A percentile compares a stretch with the other conserved stretches of the same genome.
Conservation (phyloP, 345 rosid species). For the Firmiana major region DNA sequence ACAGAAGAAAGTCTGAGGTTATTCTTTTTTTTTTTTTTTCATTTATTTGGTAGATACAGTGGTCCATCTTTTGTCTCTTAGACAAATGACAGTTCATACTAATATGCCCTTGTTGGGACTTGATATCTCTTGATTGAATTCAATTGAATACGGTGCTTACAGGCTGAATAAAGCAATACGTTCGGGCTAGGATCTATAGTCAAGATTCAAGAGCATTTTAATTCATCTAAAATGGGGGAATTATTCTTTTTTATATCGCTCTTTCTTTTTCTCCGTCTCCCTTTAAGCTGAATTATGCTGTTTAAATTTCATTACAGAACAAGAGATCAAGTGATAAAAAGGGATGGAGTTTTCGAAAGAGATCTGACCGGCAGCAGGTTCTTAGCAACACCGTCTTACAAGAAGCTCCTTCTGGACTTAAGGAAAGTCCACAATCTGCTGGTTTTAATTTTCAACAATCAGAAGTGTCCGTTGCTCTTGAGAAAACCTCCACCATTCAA, state of each 20-base stretch:
- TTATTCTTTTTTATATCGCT: background rate
- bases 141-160: background rate
- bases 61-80: background rate
- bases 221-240: background rate
- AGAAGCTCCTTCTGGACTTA: constrained; percentile 40
- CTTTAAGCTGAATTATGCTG: background rate
- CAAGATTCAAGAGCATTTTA: background rate
- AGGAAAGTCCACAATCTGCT: constrained; percentile 42
- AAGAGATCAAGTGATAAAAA: constrained; percentile 42
- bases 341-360: constrained; percentile 73
- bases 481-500: constrained; percentile 31
- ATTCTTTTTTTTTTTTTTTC: background rate
- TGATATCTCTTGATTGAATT: background rate
- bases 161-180: background rate
- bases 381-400: constrained; percentile 49
- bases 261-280: background rate
- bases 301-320: constrained; percentile 33
- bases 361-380: constrained; percentile 61
- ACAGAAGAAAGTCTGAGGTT: background rate
- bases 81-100: background rate
- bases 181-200: background rate
- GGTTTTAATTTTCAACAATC: constrained; percentile 29
- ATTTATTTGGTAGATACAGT: background rate
- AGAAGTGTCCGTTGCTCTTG: constrained; percentile 23
- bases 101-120: background rate